Percentiles rank a stretch among this genome's conserved stretches.
Conservation (phyloP, 495 filamentous ascomycete species). For the Diplogelasinospora grovesii region DNA sequence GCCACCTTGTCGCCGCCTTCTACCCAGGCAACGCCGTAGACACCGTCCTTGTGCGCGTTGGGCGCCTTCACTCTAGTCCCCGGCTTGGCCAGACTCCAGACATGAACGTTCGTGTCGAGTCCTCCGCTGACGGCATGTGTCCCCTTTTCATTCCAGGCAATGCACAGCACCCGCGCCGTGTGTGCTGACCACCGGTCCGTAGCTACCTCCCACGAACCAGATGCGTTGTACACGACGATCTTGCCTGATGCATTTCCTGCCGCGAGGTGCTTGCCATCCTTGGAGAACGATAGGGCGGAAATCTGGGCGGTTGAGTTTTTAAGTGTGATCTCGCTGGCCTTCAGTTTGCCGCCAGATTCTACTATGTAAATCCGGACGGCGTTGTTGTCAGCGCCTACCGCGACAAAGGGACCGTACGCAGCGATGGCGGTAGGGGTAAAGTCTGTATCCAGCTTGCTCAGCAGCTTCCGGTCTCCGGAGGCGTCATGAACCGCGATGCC, state of each 20-base stretch:
- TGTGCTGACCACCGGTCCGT: conserved; percentile 88
- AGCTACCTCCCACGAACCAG: conserved; percentile 49
- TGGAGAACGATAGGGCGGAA: conserved; percentile 72
- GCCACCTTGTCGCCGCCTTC: conserved; percentile 61
- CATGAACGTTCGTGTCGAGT: conserved; percentile 82
- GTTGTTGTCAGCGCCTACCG: conserved; percentile 68
- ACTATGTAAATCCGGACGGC: conserved; percentile 64
- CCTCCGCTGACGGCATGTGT: conserved; percentile 76
- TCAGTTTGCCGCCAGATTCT: conserved; percentile 39
- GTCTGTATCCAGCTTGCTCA: conserved; percentile 37
- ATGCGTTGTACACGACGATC: conserved; percentile 68
- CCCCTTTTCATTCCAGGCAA: conserved; percentile 73
- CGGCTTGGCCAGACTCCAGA: conserved; percentile 83
- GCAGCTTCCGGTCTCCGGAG: conserved; percentile 49
- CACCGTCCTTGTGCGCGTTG: conserved; percentile 92
- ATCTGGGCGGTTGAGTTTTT: conserved; percentile 49
- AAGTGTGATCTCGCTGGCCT: conserved; percentile 29
- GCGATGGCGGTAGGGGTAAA: conserved; percentile 65
- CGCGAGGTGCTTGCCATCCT: conserved; percentile 63
- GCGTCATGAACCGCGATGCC: conserved; percentile 64
- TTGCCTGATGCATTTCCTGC: conserved; percentile 80
- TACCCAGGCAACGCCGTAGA: conserved; percentile 82
- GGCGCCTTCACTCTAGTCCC: conserved; percentile 69
- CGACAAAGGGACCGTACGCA: conserved; percentile 57
- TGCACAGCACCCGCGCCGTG: conserved; percentile 73